These are phyloP conservation scores for Fusarium veterinarium DNA, from an alignment of 2,329 filamentous ascomycete genomes.

Conservation along the genomic window DNA sequence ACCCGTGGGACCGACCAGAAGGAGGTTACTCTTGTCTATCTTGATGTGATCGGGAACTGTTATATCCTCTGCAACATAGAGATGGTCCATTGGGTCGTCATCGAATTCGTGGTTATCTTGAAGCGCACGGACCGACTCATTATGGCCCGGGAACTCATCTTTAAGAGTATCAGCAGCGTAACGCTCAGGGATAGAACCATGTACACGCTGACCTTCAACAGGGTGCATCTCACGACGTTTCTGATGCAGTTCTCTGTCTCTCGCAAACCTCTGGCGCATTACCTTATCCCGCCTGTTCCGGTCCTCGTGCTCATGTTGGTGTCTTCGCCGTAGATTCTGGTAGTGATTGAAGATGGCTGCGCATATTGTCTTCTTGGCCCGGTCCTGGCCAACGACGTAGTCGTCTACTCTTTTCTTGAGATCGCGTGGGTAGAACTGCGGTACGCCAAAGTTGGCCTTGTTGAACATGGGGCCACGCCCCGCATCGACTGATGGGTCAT, in stretches of 20 bases:
- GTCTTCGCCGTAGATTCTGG: conserved; percentile 82
- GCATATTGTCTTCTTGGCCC: conserved; percentile 92
- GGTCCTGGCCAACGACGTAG: conserved; percentile 95
- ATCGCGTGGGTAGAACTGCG: conserved; percentile 72
- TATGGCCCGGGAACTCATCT: conserved; percentile 68
- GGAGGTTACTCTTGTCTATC: conserved; percentile 94
- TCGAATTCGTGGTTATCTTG: conserved; percentile 51
- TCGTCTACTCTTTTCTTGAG: conserved; percentile 94
- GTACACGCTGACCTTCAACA: conserved; percentile 74
- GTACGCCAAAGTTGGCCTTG: conserved; percentile 68
- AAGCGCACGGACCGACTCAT: conserved; percentile 58
- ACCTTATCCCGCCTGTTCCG: conserved; percentile 70
- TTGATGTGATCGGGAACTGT: conserved; percentile 66
- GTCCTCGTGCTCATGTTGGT: conserved; percentile 79
- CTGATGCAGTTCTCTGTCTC: conserved; percentile 71
- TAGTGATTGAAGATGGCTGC: conserved; percentile 98
- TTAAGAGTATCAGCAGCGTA: conserved; percentile 51
- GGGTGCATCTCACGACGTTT: conserved; percentile 72
- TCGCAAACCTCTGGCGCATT: conserved; percentile 75
- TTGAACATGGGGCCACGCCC: conserved; percentile 70
- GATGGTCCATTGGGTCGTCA: conserved; percentile 53
- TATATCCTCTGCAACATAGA: conserved; percentile 63
- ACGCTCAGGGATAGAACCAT: conserved; percentile 44
- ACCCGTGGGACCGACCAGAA: conserved; percentile 90
- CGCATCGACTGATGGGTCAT: conserved; percentile 65